Percentiles rank a stretch among this genome's conserved stretches.
Conservation (phyloP, 352 stramenopile genomes). For the Blastocystis sp. region DNA sequence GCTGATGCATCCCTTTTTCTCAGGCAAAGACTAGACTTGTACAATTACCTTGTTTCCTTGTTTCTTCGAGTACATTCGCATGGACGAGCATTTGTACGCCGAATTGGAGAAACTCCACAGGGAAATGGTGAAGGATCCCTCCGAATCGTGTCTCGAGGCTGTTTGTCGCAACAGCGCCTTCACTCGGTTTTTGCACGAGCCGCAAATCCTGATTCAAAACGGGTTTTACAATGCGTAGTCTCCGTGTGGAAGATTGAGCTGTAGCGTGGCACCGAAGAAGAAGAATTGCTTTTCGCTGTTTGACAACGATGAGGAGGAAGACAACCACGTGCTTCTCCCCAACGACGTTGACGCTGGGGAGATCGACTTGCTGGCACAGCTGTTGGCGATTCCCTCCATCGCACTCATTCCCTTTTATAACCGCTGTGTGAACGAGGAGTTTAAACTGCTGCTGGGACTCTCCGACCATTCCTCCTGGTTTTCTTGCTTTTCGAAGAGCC, state of each 20-base stretch:
- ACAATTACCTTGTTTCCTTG: not conserved
- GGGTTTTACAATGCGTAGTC: not conserved
- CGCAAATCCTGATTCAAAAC: not conserved
- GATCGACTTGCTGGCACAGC: not conserved
- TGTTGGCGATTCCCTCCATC: not conserved
- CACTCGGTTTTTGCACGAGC: not conserved
- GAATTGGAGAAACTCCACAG: not conserved
- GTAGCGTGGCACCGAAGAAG: not conserved
- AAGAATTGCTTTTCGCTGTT: not conserved
- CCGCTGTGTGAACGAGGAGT: not conserved
- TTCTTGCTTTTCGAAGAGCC: not conserved
- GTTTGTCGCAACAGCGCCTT: not conserved
- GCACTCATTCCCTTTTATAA: not conserved
- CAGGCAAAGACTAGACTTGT: slow-evolving; percentile 39
- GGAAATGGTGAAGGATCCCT: not conserved
- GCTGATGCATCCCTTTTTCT: slow-evolving; percentile 80
- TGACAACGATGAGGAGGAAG: not conserved
- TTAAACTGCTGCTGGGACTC: not conserved
- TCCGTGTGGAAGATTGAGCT: not conserved
- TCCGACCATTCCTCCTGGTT: not conserved
- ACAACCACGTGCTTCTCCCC: not conserved
- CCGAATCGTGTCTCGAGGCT: not conserved
- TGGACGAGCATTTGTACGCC: not conserved
- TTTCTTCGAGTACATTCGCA: not conserved
- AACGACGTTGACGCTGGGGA: not conserved